These are phyloP conservation scores for Apophysomyces elegans DNA, from an alignment of 371 early-diverging fungal species.

Conservation along the genomic window DNA sequence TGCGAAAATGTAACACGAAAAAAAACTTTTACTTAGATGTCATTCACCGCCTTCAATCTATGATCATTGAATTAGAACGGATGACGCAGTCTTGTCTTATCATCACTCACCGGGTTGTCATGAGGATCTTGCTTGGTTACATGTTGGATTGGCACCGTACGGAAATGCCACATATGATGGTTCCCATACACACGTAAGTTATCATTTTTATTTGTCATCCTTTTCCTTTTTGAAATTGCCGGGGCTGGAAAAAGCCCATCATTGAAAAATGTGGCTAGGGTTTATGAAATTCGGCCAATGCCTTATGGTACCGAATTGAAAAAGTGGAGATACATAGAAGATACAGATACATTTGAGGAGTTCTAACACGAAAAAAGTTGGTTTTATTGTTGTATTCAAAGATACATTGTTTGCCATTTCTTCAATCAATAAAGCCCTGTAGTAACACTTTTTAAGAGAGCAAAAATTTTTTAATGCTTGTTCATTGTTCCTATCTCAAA, in stretches of 20 bases:
- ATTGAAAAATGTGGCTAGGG: slow-evolving; percentile 21
- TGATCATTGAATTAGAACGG: slow-evolving; percentile 87
- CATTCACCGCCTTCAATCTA: slow-evolving; percentile 79
- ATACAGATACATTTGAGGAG: slow-evolving; percentile 54
- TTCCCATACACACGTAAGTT: slow-evolving; percentile 56
- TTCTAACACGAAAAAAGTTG: slow-evolving; percentile 23
- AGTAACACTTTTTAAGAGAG: too few relatives aligned
- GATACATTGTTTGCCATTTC: too few relatives aligned
- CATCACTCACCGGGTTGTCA: slow-evolving; percentile 73
- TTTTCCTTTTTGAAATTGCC: slow-evolving; percentile 13
- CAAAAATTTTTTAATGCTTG: too few relatives aligned
- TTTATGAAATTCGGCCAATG: slow-evolving; percentile 67
- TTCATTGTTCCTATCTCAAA: too few relatives aligned
- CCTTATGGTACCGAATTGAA: slow-evolving; percentile 81
- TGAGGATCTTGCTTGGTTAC: slow-evolving; percentile 81
- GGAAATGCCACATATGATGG: slow-evolving; percentile 68
- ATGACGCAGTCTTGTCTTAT: slow-evolving; percentile 77
- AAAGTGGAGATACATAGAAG: slow-evolving; percentile 58
- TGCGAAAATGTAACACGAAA: too few relatives aligned
- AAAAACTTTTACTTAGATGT: slow-evolving; percentile 59
- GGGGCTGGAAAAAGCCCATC: slow-evolving; percentile 8
- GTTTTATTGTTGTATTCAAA: too few relatives aligned
- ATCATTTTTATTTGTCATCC: slow-evolving; percentile 22
- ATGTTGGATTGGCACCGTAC: slow-evolving; percentile 72
- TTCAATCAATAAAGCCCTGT: too few relatives aligned